Base-by-base conservation (phyloP, 2,329 filamentous ascomycete genomes). In the Nigrospora sphaerica region DNA sequence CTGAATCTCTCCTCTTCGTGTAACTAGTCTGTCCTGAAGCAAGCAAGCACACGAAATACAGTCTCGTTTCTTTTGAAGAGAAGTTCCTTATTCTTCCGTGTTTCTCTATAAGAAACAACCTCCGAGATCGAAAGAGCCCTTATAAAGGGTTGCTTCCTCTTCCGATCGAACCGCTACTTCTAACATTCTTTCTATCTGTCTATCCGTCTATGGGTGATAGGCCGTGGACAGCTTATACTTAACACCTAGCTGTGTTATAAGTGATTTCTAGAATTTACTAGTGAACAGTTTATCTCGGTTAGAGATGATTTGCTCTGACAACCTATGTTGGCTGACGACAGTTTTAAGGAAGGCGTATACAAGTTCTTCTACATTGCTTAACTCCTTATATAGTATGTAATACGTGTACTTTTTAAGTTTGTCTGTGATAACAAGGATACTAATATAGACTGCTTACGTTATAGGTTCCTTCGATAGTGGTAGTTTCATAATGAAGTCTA, bases 161-260 rank as follows among this genome's bases (percentile, higher is more conserved):
- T n/a, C n/a, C n/a, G n/a, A n/a, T n/a, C n/a, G n/a, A n/a, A n/a
- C n/a, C n/a, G n/a, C n/a, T n/a, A n/a, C n/a, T n/a, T n/a, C n/a
- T n/a, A n/a, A n/a, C n/a, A n/a, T n/a, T 23, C 28, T 16, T 46
- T 50, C n/a, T 40, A 46, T 42, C 37, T 45, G 39, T 31, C 34
- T 28, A 35, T 46, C 39, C n/a, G 16, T 49, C 39, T 47, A 46
- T 31, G 40, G 37, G 39, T 53, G 42, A 46, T 31, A 40, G 12
- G 31, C 31, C 16, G 12, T 42, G 6, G 34, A 42, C 34, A 42
- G 14, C 23, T 42, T 42, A 42, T 42, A 42, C 14, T 18, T 33
- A 18, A 42, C 19, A 17, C 32, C 19, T 12, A 42, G 16, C 17
- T 42, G 34, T 42, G 11, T 12, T 46, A 46, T 40, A 46, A 46